A percentile compares a stretch with the other conserved stretches of the same genome.
These are phyloP conservation scores for Mimosa bimucronata DNA, from an alignment of 306 rosid species.

Conservation along the genomic window DNA sequence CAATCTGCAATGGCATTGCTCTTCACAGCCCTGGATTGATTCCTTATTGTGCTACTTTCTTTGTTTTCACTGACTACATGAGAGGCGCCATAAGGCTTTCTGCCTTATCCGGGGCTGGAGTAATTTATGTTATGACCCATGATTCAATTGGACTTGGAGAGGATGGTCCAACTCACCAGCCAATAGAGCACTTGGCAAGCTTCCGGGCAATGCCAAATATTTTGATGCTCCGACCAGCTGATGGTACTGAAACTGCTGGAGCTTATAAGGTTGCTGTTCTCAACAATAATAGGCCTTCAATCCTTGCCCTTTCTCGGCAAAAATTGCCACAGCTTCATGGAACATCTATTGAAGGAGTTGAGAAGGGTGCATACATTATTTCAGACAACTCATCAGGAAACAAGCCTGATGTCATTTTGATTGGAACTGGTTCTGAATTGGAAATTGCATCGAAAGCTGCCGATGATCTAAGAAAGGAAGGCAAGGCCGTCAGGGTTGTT, in stretches of 20 bases:
- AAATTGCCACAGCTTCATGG: constrained; percentile 83
- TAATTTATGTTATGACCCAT: constrained; percentile 94
- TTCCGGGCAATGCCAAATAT: constrained; percentile 98
- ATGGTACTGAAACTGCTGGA: constrained; percentile 98
- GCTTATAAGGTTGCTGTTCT: constrained; percentile 83
- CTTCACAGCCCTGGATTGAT: constrained; percentile 93
- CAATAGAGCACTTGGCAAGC: constrained; percentile 95
- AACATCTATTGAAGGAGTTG: constrained; percentile 86
- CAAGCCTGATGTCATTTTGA: constrained; percentile 95
- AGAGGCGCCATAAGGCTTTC: constrained; percentile 95
- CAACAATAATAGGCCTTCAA: constrained; percentile 88
- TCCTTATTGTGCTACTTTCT: constrained; percentile 98
- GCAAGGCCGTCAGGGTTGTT: constrained; percentile 89
- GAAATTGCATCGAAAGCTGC: constrained; percentile 92
- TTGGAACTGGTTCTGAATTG: constrained; percentile 94
- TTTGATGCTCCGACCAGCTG: constrained; percentile 98
- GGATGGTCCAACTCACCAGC: constrained; percentile 99
- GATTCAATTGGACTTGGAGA: constrained; percentile 99
- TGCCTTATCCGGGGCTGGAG: constrained; percentile 75
- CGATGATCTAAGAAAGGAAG: constrained; percentile 89
- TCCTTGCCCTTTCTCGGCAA: constrained; percentile 95
- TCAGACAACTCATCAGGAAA: constrained; percentile 86
- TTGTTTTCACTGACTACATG: constrained; percentile 99
- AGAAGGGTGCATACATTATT: constrained; percentile 87
- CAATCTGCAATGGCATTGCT: constrained; percentile 90